phyloP scores from a whole-genome alignment of 495 filamentous ascomycete genomes.

The Aspergillus olivimuriae region DNA sequence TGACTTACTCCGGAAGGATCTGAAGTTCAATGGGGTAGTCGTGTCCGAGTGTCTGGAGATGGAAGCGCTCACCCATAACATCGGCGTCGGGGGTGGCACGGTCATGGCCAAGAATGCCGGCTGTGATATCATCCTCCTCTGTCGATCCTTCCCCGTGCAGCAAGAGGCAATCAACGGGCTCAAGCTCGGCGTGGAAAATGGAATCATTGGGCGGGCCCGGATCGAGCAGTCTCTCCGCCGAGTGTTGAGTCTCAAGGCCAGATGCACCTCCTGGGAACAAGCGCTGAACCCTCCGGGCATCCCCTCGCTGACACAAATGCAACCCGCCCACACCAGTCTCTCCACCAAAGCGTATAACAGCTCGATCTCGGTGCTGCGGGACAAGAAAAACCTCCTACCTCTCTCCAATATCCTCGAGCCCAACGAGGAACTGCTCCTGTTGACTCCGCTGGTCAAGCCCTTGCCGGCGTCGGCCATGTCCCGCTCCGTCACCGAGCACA shows the following conservation, averaged over 20 bases:
- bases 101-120: conserved; percentile 93
- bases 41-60: conserved; percentile 94
- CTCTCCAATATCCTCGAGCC: conserved; percentile 68
- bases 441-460: conserved; percentile 82
- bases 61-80: conserved; percentile 85
- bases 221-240: conserved; percentile 68
- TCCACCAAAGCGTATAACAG: conserved; percentile 78
- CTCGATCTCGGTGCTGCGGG: conserved; percentile 80
- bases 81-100: conserved; percentile 84
- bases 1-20: conserved; percentile 70
- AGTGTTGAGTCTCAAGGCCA: conserved; percentile 67
- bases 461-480: conserved; percentile 75
- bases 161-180: conserved; percentile 80
- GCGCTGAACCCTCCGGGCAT: conserved; percentile 75
- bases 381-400: conserved; percentile 72
- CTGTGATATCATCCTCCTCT: conserved; percentile 79
- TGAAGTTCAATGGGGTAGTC: conserved; percentile 84
- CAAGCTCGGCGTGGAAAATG: conserved; percentile 79
- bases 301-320: conserved; percentile 63
- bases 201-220: conserved; percentile 68
- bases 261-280: conserved; percentile 76
- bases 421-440: conserved; percentile 74
- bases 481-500: conserved; percentile 43
- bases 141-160: conserved; percentile 77
- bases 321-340: conserved; percentile 68